Percentiles rank a stretch among this genome's conserved stretches.
Conservation (phyloP, 2,329 filamentous ascomycete genomes). For the Colletotrichum sp. region DNA sequence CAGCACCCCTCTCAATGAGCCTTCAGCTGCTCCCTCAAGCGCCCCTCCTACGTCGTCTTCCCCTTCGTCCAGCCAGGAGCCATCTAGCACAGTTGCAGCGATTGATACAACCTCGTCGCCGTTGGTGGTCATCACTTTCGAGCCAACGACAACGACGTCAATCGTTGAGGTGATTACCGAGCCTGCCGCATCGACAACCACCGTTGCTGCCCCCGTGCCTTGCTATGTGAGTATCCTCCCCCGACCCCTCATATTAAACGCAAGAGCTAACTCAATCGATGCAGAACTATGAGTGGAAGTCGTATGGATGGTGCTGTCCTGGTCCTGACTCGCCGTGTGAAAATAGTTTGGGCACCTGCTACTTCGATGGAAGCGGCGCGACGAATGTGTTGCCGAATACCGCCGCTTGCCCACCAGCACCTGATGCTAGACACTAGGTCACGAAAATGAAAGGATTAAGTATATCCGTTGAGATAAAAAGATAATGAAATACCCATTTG, state of each 20-base stretch:
- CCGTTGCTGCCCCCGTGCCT: background rate
- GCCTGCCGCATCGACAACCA: background rate
- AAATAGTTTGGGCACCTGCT: background rate
- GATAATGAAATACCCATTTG: background rate
- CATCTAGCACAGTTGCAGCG: background rate
- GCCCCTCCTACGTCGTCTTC: background rate
- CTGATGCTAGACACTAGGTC: background rate
- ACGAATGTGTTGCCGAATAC: background rate
- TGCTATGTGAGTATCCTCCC: background rate
- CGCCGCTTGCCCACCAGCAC: background rate
- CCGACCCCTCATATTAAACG: accelerated
- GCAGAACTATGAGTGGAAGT: background rate
- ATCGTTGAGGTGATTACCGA: background rate
- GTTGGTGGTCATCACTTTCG: background rate
- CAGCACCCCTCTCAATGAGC: background rate
- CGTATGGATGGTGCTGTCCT: constrained; percentile 2
- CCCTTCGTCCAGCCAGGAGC: background rate
- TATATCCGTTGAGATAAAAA: background rate
- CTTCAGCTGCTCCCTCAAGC: background rate
- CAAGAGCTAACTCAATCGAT: background rate
- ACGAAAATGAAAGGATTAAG: accelerated
- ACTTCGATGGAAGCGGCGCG: background rate
- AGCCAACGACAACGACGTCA: background rate
- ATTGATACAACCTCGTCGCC: background rate
- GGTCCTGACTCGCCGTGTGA: background rate